Conservation (phyloP, 106 monocot species). For the Gastrodia elata region DNA sequence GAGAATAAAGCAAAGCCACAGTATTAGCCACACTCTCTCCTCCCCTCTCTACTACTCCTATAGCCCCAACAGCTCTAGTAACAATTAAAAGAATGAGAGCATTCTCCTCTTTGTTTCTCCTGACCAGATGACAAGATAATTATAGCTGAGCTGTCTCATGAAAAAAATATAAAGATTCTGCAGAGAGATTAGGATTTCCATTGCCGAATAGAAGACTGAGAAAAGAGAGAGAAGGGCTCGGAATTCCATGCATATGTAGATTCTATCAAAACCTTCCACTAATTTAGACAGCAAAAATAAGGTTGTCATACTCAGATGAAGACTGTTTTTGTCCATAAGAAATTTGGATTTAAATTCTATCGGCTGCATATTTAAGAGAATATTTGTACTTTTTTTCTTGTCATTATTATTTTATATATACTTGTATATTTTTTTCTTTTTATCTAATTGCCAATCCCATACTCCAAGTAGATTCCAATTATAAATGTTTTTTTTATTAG, state of each 20-base stretch:
- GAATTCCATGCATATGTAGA: conserved; percentile 4
- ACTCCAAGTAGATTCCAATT: no score
- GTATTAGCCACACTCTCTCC: background rate
- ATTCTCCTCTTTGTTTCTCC: conserved; percentile 4
- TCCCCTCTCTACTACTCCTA: conserved; percentile 5
- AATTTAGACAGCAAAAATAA: background rate
- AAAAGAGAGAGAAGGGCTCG: background rate
- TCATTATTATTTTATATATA: no score
- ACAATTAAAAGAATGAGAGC: conserved; percentile 7
- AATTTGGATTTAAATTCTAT: no score
- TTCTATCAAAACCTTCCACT: background rate
- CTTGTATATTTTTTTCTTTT: no score
- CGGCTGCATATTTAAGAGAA: no score
- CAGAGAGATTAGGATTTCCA: conserved; percentile 7
- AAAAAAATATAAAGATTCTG: background rate
- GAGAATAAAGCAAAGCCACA: conserved; percentile 32
- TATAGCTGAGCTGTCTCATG: background rate
- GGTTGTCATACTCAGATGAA: background rate
- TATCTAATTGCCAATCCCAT: no score
- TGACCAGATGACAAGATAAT: conserved; percentile 12
- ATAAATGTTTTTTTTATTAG: no score
- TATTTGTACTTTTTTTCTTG: no score
- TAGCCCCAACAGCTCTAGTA: conserved; percentile 1
- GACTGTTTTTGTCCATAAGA: no score
- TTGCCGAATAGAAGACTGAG: background rate